These are phyloP conservation scores for Diatrype stigma DNA, from an alignment of 2,329 filamentous ascomycete genomes.

Conservation along the genomic window DNA sequence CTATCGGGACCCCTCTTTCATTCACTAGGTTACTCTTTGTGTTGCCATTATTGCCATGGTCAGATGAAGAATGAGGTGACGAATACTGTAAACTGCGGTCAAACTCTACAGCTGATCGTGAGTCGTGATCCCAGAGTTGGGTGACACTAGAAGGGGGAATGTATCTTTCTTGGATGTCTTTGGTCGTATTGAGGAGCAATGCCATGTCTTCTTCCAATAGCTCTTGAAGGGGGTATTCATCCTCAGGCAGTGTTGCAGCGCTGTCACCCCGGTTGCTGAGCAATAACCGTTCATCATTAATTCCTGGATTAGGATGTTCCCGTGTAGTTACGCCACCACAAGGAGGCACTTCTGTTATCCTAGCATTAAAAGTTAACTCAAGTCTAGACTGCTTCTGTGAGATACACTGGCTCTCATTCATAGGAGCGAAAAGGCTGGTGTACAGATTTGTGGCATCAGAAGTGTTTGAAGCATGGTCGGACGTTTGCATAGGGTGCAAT, in stretches of 20 bases:
- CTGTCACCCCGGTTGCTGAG: background rate
- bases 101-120: constrained; percentile 30
- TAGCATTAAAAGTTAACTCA: background rate
- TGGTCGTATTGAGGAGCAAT: constrained; percentile 10
- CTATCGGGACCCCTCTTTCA: background rate
- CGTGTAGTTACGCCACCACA: background rate
- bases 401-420: background rate
- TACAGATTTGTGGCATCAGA: no score
- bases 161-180: constrained; percentile 13
- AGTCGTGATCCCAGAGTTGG: constrained; percentile 27
- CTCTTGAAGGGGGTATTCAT: constrained; percentile 23
- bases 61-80: constrained; percentile 17
- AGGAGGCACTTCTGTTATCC: background rate
- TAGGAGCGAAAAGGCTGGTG: background rate
- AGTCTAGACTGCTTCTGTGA: background rate
- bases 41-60: background rate
- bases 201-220: constrained; percentile 22
- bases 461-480: background rate
- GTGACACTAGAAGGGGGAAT: constrained; percentile 31
- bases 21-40: background rate
- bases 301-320: background rate
- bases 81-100: constrained; percentile 33
- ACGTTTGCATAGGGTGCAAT: constrained; percentile 5
- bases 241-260: constrained; percentile 1
- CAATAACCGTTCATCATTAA: background rate